phyloP scores from a whole-genome alignment of 345 rosid genomes.

The Raphanus raphanistrum region DNA sequence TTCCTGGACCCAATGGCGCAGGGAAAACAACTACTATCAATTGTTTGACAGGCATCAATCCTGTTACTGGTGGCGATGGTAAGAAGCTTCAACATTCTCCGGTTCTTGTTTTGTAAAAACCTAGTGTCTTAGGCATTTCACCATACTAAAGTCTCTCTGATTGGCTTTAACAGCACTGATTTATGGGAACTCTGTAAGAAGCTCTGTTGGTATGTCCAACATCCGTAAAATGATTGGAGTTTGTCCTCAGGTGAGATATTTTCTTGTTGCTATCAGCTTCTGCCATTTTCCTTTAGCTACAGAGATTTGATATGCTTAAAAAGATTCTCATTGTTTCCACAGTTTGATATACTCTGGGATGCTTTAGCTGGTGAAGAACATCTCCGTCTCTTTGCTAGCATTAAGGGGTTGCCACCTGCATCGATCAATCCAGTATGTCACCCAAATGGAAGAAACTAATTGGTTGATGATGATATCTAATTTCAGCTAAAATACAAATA shows the following conservation, averaged over 20 bases:
- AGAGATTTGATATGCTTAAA: constrained; percentile 16
- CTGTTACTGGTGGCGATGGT: constrained; percentile 86
- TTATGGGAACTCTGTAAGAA: constrained; percentile 71
- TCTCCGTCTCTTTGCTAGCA: constrained; percentile 75
- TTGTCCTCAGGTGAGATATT: constrained; percentile 78
- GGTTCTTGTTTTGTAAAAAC: background rate
- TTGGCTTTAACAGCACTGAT: constrained; percentile 57
- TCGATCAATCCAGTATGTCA: constrained; percentile 60
- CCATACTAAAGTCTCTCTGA: constrained; percentile 18
- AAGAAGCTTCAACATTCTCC: constrained; percentile 28
- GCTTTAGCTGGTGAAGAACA: constrained; percentile 83
- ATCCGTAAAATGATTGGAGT: constrained; percentile 76
- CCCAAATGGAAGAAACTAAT: background rate
- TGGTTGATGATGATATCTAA: constrained; percentile 9
- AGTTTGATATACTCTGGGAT: constrained; percentile 97
- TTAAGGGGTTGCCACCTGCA: constrained; percentile 71
- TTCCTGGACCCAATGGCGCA: constrained; percentile 95
- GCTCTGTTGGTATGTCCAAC: constrained; percentile 82
- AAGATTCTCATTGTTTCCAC: constrained; percentile 14
- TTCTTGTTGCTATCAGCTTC: background rate
- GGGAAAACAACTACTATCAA: constrained; percentile 91
- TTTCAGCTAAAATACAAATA: background rate
- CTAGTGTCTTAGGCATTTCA: background rate
- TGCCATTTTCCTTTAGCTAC: background rate
- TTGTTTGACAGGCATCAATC: constrained; percentile 83